Evolutionary conservation across 2,329 filamentous ascomycete genomes (phyloP).

Genomic region (Immersiporthe knoxdaviesiana): DNA sequence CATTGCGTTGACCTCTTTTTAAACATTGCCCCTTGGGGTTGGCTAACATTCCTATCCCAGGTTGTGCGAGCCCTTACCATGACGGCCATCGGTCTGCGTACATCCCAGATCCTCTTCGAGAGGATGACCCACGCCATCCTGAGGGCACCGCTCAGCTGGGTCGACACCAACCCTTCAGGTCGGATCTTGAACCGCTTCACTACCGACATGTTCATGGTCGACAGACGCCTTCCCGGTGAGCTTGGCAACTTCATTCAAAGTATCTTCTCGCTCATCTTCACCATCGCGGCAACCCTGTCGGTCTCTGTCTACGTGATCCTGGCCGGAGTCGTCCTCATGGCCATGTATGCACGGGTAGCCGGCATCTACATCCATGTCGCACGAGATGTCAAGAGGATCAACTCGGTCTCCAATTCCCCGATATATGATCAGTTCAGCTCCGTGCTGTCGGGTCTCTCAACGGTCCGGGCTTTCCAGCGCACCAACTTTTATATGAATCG

Average conservation of each 20-base stretch:
- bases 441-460: constrained; percentile 45
- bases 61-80: constrained; percentile 35
- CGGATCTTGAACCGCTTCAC: constrained; percentile 49
- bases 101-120: constrained; percentile 39
- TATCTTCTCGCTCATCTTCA: constrained; percentile 39
- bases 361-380: constrained; percentile 43
- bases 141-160: constrained; percentile 44
- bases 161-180: constrained; percentile 46
- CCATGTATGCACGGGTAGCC: constrained; percentile 41
- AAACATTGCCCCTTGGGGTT: too few species aligned
- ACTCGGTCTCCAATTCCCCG: constrained; percentile 46
- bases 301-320: constrained; percentile 43
- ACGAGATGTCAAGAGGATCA: constrained; percentile 46
- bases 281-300: constrained; percentile 41
- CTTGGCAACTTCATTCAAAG: constrained; percentile 37
- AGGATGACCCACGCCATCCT: constrained; percentile 43
- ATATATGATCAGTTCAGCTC: constrained; percentile 48
- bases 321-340: constrained; percentile 41
- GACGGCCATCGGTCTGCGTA: constrained; percentile 38
- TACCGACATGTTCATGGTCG: constrained; percentile 44
- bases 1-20: too few species aligned
- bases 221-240: constrained; percentile 39
- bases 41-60: constrained; percentile 27
- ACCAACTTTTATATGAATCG: constrained; percentile 42
- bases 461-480: constrained; percentile 46